phyloP scores from a whole-genome alignment of 2,329 filamentous ascomycete species.

The Beauveria pseudobassiana region DNA sequence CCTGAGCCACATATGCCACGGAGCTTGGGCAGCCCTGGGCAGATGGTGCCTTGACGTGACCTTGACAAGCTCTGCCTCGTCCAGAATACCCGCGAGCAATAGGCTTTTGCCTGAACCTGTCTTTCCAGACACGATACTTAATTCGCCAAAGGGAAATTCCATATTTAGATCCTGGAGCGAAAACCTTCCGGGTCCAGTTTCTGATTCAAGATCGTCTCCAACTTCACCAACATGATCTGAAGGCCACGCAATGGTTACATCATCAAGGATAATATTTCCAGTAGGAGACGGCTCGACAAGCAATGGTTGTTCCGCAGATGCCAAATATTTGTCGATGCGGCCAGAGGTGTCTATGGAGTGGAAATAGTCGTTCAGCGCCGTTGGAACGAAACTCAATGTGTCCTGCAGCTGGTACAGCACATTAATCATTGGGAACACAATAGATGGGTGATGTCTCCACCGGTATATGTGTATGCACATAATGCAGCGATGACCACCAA shows the following conservation, averaged over 20 bases:
- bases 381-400: not conserved
- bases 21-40: not conserved
- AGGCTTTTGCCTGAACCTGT: not conserved
- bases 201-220: not conserved
- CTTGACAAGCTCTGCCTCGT: conserved; percentile 3
- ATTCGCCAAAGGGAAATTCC: not conserved
- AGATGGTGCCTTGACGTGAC: not conserved
- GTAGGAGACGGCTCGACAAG: not conserved
- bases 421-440: too few relatives aligned
- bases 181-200: not conserved
- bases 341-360: not conserved
- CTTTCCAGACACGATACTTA: conserved; percentile 4
- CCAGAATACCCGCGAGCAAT: not conserved
- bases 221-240: not conserved
- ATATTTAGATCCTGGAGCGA: not conserved
- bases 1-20: not conserved
- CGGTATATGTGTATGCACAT: too few relatives aligned
- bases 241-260: not conserved
- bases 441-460: too few relatives aligned
- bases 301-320: not conserved
- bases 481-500: too few relatives aligned
- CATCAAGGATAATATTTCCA: not conserved
- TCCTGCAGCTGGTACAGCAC: not conserved
- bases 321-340: not conserved
- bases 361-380: not conserved